Evolutionary conservation across 768 basidiomycete genomes (phyloP).

Genomic region (Boletus tylopilopsis): DNA sequence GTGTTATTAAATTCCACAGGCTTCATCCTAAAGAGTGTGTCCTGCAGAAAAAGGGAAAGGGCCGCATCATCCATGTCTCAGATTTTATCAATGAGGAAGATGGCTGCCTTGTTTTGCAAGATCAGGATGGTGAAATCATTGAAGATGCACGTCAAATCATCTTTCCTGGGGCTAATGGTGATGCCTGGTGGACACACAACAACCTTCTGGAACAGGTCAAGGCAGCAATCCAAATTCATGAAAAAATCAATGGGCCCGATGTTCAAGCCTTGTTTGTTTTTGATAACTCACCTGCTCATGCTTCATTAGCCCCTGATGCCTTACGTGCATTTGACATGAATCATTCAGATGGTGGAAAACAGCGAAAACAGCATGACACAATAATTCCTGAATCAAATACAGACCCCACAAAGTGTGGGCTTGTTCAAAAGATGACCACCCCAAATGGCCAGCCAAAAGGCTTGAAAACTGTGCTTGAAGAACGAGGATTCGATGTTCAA

Average conservation of each 20-base stretch:
- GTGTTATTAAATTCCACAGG: conserved; percentile 5
- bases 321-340: conserved; percentile 29
- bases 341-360: conserved; percentile 20
- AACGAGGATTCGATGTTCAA: too few relatives aligned
- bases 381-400: conserved; percentile 20
- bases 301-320: conserved; percentile 22
- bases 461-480: too few relatives aligned
- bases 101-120: neutral
- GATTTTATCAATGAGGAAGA: conserved; percentile 33
- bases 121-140: neutral
- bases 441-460: too few relatives aligned
- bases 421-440: conserved; percentile 32
- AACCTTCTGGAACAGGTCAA: conserved; percentile 16
- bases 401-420: neutral
- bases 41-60: conserved; percentile 30
- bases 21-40: too few relatives aligned
- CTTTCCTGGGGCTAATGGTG: conserved; percentile 20
- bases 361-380: conserved; percentile 15
- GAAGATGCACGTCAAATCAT: conserved; percentile 14
- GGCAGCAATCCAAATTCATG: conserved; percentile 15
- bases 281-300: conserved; percentile 26
- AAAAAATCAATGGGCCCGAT: conserved; percentile 19
- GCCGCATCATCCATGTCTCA: conserved; percentile 37
- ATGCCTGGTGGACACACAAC: conserved; percentile 24
- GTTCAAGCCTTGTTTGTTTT: conserved; percentile 18